Evolutionary conservation across 2,329 filamentous ascomycete species (phyloP), one percentile per base, ranked within the genome.

Genomic region (Colletotrichum ledebouriae): DNA sequence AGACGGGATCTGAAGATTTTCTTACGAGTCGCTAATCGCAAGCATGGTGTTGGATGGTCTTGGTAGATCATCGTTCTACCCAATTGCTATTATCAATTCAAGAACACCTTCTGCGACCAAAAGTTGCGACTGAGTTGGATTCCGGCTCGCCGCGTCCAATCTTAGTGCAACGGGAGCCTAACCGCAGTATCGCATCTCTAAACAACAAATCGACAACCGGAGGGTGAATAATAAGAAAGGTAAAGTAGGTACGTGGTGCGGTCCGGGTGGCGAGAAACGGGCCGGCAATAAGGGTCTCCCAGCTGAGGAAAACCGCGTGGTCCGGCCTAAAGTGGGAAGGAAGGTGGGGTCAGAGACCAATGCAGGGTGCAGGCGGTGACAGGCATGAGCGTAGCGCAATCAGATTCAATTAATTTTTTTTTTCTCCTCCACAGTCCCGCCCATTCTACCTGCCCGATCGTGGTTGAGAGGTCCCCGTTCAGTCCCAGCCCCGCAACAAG

Each of bases 291-390:
- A 59, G 61, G 61, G 61, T 65, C 49, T 56, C 61, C 66, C 61
- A 69, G 66, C 62, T 65, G 56, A 17, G 29, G 49, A n/a, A 11
- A 42, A 41, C 56, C 20, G 29, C 39, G 29, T 34, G 15, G 17
- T 65, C 17, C 50, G 41, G 55, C 49, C 25, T 34, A 60, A 50
- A 66, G n/a, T n/a, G n/a, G n/a, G 42, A 60, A 49, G 55, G 61
- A 55, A 29, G 39, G 22, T 55, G 66, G 49, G 41, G 11, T 29
- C 29, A 10, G 25, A 11, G 29, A 22, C 49, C 41, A 56, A 56
- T 69, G 42, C 66, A 69, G 61, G 60, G 65, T 68, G 60, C 66
- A 69, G 66, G 66, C 61, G 66, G 66, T 69, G 66, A 66, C 66
- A 58, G 33, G 61, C 65, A 68, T 65, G 60, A 47, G 56, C 41